A percentile compares a stretch with the other conserved stretches of the same genome.
These are phyloP conservation scores for Spinellus fusiger DNA, from an alignment of 192 early-diverging fungal genomes.

Conservation along the genomic window DNA sequence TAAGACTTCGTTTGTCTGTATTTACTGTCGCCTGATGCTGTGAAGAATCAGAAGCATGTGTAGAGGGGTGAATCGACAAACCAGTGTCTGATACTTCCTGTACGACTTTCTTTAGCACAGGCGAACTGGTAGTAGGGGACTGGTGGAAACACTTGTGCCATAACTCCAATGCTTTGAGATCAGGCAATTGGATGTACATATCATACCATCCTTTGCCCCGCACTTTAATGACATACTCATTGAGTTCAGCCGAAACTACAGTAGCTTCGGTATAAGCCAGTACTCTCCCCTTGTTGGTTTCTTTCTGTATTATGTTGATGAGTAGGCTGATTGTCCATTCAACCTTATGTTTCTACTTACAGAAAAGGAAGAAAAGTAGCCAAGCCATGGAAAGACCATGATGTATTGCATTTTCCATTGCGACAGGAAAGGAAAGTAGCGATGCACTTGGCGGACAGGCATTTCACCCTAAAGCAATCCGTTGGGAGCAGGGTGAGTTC, in stretches of 20 bases:
- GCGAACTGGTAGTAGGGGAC: too few species aligned
- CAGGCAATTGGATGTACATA: slow-evolving; percentile 25
- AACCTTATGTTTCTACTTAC: slow-evolving; percentile 8
- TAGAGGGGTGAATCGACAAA: too few species aligned
- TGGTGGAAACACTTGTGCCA: slow-evolving; percentile 27
- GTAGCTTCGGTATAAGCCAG: slow-evolving; percentile 24
- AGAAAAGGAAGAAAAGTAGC: slow-evolving; percentile 42
- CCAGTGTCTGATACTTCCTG: too few species aligned
- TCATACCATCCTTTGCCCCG: slow-evolving; percentile 25
- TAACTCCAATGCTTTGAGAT: slow-evolving; percentile 10
- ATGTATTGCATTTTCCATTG: slow-evolving; percentile 45
- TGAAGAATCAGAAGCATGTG: too few species aligned
- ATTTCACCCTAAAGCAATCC: slow-evolving; percentile 27
- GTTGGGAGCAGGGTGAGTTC: neutral
- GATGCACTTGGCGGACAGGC: slow-evolving; percentile 36
- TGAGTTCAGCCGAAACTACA: slow-evolving; percentile 11
- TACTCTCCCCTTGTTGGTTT: slow-evolving; percentile 13
- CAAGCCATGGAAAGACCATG: slow-evolving; percentile 37
- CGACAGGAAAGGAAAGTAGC: slow-evolving; percentile 39
- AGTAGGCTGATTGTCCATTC: neutral
- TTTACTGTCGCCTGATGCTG: too few species aligned
- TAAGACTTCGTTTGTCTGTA: too few species aligned
- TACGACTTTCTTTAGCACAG: too few species aligned
- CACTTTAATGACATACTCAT: slow-evolving; percentile 25
- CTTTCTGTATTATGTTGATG: slow-evolving; percentile 7